phyloP scores from a whole-genome alignment of 2,329 filamentous ascomycete species.

The Pestalotiopsis fici region DNA sequence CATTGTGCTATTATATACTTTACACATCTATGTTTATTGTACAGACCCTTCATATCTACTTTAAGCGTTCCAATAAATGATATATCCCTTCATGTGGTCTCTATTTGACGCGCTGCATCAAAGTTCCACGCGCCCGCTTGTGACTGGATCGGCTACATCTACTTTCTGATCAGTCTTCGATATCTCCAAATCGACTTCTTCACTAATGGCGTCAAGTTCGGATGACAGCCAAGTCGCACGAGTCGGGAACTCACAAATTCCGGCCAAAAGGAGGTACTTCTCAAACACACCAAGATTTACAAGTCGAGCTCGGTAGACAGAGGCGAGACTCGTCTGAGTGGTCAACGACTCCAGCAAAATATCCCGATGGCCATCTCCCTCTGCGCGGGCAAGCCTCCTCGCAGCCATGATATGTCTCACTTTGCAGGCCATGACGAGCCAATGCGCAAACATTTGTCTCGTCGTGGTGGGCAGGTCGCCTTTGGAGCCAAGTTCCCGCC shows the following conservation, averaged over 20 bases:
- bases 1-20: background rate
- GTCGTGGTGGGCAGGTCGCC: background rate
- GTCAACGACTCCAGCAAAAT: background rate
- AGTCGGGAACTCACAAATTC: background rate
- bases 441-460: conserved; percentile 2
- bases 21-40: background rate
- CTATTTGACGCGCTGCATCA: background rate
- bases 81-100: background rate
- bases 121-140: background rate
- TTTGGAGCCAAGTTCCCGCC: background rate
- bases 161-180: background rate
- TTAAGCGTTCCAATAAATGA: background rate
- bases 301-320: conserved; percentile 3
- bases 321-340: background rate
- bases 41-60: background rate
- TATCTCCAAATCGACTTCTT: too few species aligned
- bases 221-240: background rate
- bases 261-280: background rate
- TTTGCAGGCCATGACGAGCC: background rate
- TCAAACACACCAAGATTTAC: conserved; percentile 4
- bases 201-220: background rate
- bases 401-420: background rate
- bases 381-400: background rate
- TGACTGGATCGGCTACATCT: background rate
- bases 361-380: background rate